Percentiles rank a stretch among this genome's conserved stretches.
Evolutionary conservation across 495 filamentous ascomycete species (phyloP).

Genomic region (Aspergillus olivimuriae): DNA sequence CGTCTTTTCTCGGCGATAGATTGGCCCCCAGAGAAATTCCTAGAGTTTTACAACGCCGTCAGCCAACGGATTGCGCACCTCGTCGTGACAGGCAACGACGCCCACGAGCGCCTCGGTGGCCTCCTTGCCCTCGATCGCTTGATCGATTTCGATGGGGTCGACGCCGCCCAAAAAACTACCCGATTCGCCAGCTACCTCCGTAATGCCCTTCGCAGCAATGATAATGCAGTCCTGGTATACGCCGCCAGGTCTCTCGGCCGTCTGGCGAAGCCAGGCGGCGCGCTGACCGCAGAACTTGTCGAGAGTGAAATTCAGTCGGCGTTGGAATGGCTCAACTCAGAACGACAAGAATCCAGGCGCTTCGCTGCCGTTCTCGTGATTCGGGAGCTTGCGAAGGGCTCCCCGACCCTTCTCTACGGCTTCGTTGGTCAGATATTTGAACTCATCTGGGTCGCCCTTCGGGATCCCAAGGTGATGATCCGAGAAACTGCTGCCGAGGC

Average conservation of each 20-base stretch:
- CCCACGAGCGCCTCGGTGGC: conserved; percentile 81
- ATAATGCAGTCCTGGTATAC: conserved; percentile 76
- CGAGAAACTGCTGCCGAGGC: conserved; percentile 86
- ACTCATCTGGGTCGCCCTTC: conserved; percentile 87
- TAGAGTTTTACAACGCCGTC: conserved; percentile 70
- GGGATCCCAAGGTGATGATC: conserved; percentile 84
- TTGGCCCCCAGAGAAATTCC: conserved; percentile 68
- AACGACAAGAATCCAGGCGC: conserved; percentile 82
- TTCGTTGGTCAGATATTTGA: conserved; percentile 89
- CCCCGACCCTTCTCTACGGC: conserved; percentile 86
- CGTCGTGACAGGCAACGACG: conserved; percentile 72
- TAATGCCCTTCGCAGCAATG: conserved; percentile 78
- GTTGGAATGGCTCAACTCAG: conserved; percentile 92
- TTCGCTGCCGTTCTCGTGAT: conserved; percentile 89
- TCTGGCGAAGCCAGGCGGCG: conserved; percentile 85
- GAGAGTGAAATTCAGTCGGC: conserved; percentile 94
- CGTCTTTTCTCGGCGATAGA: conserved; percentile 44
- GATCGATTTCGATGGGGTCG: conserved; percentile 93
- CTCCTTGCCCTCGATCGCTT: conserved; percentile 86
- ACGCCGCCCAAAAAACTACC: conserved; percentile 88
- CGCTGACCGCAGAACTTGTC: conserved; percentile 90
- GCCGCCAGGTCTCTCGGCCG: conserved; percentile 84
- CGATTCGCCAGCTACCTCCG: conserved; percentile 88
- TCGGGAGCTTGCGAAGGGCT: conserved; percentile 81
- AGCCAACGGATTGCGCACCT: conserved; percentile 69